Base-by-base conservation (phyloP, 2,329 filamentous ascomycete species). In the Cyanodermella asteris region DNA sequence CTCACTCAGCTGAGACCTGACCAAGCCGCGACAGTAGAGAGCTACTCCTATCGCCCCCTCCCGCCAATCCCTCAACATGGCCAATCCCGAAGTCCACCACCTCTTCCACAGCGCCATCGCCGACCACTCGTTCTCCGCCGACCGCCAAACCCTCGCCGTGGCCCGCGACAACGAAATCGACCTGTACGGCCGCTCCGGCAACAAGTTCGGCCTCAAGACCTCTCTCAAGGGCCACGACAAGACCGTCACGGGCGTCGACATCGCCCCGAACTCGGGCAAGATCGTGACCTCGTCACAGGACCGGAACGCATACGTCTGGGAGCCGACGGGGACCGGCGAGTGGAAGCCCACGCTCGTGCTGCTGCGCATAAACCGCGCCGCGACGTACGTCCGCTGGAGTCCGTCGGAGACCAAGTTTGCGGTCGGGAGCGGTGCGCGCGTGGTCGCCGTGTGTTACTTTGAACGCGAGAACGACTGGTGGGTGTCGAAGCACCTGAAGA, bases 381-480 rank as follows among this genome's bases (percentile, higher is more conserved):
- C 87, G 4, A 97, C 87, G 0, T 93, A 84, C 44, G 87, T 93
- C 25, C 77, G 87, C 41, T 97, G 87, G 87, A 90, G 81, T 13
- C 87, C 87, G 3, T 84, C 76, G 13, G 87, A 97, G 60, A 75
- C 72, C 47, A 97, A 97, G 53, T 97, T 97, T 48, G 87, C 87
- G 27, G 87, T 94, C 14, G 87, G 87, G 31, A 93, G 82, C 15
- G 87, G 87, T 33, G 87, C 91, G 39, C 72, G 87, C 34, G 75
- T 91, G 36, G 91, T 97, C 41, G 81, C 87, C 20, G 66, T 94
- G 38, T 97, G 87, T 61, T 94, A 94, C 58, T 97, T 97, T 40
- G 87, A 97, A 46, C 78, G 91, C 48, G 87, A 97, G 52, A 93
- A 97, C 52, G 82, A 97, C 58, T 97, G 87, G 87, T 97, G 87